Percentiles rank a stretch among this genome's conserved stretches.
Conservation (phyloP, 2,329 filamentous ascomycete genomes). For the Allantophomopsis lycopodina region DNA sequence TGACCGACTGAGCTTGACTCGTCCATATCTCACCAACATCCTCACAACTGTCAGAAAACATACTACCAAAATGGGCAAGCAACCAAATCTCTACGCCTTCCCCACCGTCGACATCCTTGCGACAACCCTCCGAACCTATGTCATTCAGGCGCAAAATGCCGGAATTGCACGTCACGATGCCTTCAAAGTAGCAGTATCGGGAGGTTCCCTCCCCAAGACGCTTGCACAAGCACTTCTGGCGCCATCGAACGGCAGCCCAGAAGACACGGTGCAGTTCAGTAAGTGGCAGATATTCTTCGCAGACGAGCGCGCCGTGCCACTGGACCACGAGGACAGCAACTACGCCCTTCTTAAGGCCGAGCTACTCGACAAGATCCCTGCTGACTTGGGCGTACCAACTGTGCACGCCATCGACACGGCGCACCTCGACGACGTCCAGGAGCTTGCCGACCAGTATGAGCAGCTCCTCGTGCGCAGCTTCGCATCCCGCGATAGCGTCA, state of each 20-base stretch:
- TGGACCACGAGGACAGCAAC: slow-evolving; percentile 89
- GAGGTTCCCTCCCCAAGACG: slow-evolving; percentile 80
- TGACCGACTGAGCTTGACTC: too few relatives aligned
- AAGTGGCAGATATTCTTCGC: slow-evolving; percentile 99
- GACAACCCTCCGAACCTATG: slow-evolving; percentile 63
- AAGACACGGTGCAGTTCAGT: slow-evolving; percentile 60
- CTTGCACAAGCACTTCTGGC: slow-evolving; percentile 73
- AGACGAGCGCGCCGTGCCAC: slow-evolving; percentile 87
- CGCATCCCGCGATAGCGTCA: slow-evolving; percentile 84
- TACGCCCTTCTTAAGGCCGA: slow-evolving; percentile 79
- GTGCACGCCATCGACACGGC: slow-evolving; percentile 68
- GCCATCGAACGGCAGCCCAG: slow-evolving; percentile 23
- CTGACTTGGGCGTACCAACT: slow-evolving; percentile 43
- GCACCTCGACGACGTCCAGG: slow-evolving; percentile 63
- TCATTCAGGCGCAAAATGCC: slow-evolving; percentile 68
- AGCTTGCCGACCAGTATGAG: slow-evolving; percentile 90
- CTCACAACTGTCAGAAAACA: neutral
- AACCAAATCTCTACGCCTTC: slow-evolving; percentile 69
- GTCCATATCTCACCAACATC: too few relatives aligned
- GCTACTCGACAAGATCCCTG: slow-evolving; percentile 76
- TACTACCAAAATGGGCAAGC: slow-evolving; percentile 10
- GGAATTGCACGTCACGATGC: slow-evolving; percentile 66
- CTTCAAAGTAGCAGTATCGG: slow-evolving; percentile 89
- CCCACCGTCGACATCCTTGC: slow-evolving; percentile 56
- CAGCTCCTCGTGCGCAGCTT: slow-evolving; percentile 75